Evolutionary conservation across 1,139 yeast genomes (phyloP).

Genomic region (Kurtzmaniella quercitrusa): DNA sequence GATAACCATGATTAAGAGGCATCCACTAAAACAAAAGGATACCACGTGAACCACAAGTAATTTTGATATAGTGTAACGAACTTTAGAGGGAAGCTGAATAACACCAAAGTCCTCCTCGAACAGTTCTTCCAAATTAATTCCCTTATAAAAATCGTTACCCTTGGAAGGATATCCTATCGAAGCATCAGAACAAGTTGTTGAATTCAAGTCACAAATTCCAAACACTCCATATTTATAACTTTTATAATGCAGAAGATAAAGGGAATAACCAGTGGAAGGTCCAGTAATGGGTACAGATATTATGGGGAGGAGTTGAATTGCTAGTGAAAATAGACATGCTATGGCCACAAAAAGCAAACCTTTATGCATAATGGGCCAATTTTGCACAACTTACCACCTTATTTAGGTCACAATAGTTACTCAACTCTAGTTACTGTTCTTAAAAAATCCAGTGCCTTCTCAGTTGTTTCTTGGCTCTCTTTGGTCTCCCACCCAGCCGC

Average conservation of each 20-base stretch:
- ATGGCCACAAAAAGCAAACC: slow-evolving; percentile 21
- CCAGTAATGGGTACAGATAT: slow-evolving; percentile 44
- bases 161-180: slow-evolving; percentile 36
- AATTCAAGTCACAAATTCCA: slow-evolving; percentile 35
- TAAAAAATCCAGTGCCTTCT: too few species aligned
- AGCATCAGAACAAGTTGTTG: slow-evolving; percentile 27
- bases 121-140: slow-evolving; percentile 10
- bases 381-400: too few species aligned
- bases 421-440: too few species aligned
- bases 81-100: slow-evolving; percentile 37
- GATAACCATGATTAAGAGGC: slow-evolving; percentile 20
- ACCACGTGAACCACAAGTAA: slow-evolving; percentile 42
- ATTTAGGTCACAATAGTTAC: too few species aligned
- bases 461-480: too few species aligned
- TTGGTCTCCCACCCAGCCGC: too few species aligned
- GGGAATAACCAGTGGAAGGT: slow-evolving; percentile 12
- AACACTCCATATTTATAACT: slow-evolving; percentile 42
- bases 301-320: slow-evolving; percentile 39
- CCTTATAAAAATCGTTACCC: slow-evolving; percentile 17
- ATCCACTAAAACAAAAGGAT: slow-evolving; percentile 34
- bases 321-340: slow-evolving; percentile 27
- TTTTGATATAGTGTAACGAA: slow-evolving; percentile 39
- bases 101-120: slow-evolving; percentile 17
- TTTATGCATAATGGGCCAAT: slow-evolving; percentile 18
- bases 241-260: slow-evolving; percentile 29